phyloP scores from a whole-genome alignment of 305 asterid genomes.

The Fraxinus sp. region DNA sequence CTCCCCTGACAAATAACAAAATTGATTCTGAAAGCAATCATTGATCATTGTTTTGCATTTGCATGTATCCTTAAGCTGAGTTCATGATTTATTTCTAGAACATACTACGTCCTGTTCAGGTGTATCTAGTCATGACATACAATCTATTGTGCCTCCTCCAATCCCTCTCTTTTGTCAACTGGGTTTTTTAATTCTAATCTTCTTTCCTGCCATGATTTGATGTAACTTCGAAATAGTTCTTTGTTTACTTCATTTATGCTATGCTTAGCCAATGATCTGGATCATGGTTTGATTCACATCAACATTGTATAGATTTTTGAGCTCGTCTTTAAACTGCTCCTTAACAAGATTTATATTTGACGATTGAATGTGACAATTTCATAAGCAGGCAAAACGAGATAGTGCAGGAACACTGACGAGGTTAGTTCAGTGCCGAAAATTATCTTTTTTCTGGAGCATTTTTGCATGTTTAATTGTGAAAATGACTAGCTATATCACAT shows the following conservation, averaged over 20 bases:
- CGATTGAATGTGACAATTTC: conserved; percentile 22
- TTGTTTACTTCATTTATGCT: not conserved
- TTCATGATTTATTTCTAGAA: not conserved
- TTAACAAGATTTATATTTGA: conserved; percentile 20
- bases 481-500: not conserved
- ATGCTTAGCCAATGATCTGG: conserved; percentile 2
- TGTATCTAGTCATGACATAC: not conserved
- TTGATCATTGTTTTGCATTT: not conserved
- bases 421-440: conserved; percentile 39
- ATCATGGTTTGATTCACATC: not conserved
- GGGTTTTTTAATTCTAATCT: not conserved
- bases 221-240: not conserved
- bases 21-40: not conserved
- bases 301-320: not conserved
- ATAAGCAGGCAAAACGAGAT: conserved; percentile 52
- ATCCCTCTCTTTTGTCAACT: not conserved
- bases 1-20: not conserved
- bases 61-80: not conserved
- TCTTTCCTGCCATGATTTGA: not conserved
- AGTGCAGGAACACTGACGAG: conserved; percentile 39
- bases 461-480: conserved; percentile 10
- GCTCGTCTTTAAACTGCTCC: conserved; percentile 4
- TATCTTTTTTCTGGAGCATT: conserved; percentile 1
- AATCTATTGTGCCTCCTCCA: conserved; percentile 3
- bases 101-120: not conserved